Base-by-base conservation (phyloP, 129 eudicot species). In the Pittosporum tobira region DNA sequence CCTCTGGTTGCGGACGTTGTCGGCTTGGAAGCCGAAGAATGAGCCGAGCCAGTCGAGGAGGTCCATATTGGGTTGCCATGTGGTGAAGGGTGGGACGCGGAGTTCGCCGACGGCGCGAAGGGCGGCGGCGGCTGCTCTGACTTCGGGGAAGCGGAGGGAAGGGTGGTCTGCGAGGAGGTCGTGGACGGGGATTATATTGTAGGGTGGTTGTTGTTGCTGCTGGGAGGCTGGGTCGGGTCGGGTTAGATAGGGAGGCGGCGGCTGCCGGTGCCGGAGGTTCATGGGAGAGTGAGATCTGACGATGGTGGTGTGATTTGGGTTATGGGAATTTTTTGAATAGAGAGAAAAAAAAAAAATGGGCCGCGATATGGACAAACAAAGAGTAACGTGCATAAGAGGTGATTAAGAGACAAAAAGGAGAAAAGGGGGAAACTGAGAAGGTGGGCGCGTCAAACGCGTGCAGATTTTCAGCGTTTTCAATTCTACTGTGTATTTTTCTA, bases 91-190 rank as follows among this genome's bases (percentile, higher is more conserved):
- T 0, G 96, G 96, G 6, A 53, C 56, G 2, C 93, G 93, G 70
- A 89, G 93, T 75, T 89, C 97, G 0, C 84, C 93, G 11, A 85
- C 88, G 66, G 88, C 66, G 60, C 81, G 85, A 18, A 89, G 63
- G 3, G 97, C 88, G 23, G 97, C 79, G 15, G 91, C 77, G 59
- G 97, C 95, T 61, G 97, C 97, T 46, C 95, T 91, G 22, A 89
- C 86, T 62, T 85, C 95, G 0, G 97, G 97, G 54, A 68, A 85
- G 3, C 95, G 81, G 63, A 77, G 94, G 10, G 97, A 89, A 0
- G 97, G 97, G 64, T 89, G 97, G 77, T 89, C 95, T 0, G 82
- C 78, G 0, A 82, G 71, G 51, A 89, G 83, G 76, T 89, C 79
- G 75, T 85, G 77, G 71, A 89, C 64, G 4, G 97, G 97, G 65